A percentile compares a stretch with the other conserved stretches of the same genome.
These are phyloP conservation scores for Paramecium caudatum DNA, from an alignment of 73 alveolate species.

Conservation along the genomic window DNA sequence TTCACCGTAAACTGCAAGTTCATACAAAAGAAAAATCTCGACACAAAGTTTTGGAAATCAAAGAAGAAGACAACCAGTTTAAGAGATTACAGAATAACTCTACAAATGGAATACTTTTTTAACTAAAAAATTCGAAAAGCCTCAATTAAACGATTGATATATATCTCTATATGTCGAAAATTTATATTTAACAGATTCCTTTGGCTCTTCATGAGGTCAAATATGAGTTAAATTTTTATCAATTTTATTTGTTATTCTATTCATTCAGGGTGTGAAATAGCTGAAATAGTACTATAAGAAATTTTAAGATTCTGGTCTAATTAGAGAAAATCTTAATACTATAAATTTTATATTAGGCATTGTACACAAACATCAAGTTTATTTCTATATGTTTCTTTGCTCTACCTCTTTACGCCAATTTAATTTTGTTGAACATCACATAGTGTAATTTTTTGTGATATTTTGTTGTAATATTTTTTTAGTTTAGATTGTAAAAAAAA, in stretches of 20 bases:
- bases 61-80: not conserved
- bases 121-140: not conserved
- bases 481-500: no score
- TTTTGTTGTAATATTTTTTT: no score
- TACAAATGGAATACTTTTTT: slow-evolving; percentile 7
- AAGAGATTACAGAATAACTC: not conserved
- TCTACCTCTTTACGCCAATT: no score
- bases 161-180: not conserved
- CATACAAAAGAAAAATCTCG: not conserved
- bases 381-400: no score
- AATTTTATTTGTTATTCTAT: not conserved
- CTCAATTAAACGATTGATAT: slow-evolving; percentile 4
- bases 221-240: not conserved
- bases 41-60: not conserved
- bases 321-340: no score
- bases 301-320: not conserved
- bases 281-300: not conserved
- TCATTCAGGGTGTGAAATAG: not conserved
- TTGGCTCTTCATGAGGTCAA: not conserved
- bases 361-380: no score
- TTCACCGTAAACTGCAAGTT: not conserved
- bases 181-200: not conserved
- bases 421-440: no score
- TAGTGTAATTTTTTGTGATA: no score
- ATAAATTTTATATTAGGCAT: no score